Evolutionary conservation across 2,329 filamentous ascomycete genomes (phyloP), one percentile per base, ranked within the genome.

Genomic region (Botrytis aclada): DNA sequence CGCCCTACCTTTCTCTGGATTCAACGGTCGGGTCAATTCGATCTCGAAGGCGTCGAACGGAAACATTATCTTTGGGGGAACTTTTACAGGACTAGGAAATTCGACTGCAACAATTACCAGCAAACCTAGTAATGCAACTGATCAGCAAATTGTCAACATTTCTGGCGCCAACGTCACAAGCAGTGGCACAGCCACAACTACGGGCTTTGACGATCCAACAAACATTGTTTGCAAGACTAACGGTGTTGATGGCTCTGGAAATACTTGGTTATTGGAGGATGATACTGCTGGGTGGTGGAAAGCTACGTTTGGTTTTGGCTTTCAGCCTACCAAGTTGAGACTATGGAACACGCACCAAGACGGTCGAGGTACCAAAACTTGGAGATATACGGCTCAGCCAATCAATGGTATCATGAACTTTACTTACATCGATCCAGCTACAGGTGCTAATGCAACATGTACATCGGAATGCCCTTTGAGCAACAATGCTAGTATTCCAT

Each of bases 331-430:
- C 16, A 97, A 94, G 82, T 83, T 99, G 74, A 90, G 94, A 71
- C 84, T 99, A 37, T 94, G 92, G 85, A 99, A 99, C 83, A 96
- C 95, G 4, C 90, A 93, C 77, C 86, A 90, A 70, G 89, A 96
- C 78, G 94, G 93, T 69, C 90, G 94, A 76, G 95, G 96, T 43
- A 97, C 95, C 43, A 93, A 93, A 83, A 93, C 92, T 0, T 99
- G 93, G 84, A 90, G 94, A 73, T 97, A 94, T 80, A 93, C 93
- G 34, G 93, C 94, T 29, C 84, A 95, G 73, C 95, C 95, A 8
- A 89, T 95, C 79, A 91, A 93, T 75, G 96, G 96, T 70, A 98
- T 99, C 81, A 93, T 99, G 90, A 98, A 98, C 82, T 87, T 99
- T 80, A 97, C 94, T 54, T 98, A 96, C 78, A 90, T 90, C 75